Evolutionary conservation across 495 filamentous ascomycete species (phyloP).

Genomic region (Venustampulla echinocandica): DNA sequence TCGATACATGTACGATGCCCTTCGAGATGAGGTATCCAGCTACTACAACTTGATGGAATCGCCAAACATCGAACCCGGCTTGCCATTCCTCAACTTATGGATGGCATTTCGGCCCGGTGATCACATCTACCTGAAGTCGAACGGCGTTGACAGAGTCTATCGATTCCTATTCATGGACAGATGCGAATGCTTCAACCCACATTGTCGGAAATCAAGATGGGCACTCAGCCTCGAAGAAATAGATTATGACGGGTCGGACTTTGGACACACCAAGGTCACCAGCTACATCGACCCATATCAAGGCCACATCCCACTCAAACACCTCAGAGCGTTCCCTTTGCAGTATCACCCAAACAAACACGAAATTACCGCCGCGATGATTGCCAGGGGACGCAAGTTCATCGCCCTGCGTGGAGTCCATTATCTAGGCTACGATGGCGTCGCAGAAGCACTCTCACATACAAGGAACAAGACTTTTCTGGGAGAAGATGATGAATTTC

Average conservation of each 20-base stretch:
- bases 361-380: conserved; percentile 48
- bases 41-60: conserved; percentile 4
- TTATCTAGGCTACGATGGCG: conserved; percentile 41
- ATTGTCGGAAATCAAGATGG: neutral
- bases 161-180: neutral
- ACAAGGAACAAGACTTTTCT: neutral
- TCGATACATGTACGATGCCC: neutral
- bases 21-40: neutral
- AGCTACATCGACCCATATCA: conserved; percentile 43
- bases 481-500: conserved; percentile 2
- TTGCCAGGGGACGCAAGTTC: conserved; percentile 78
- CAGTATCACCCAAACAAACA: conserved; percentile 67
- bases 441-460: neutral
- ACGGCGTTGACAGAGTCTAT: neutral
- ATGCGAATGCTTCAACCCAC: neutral
- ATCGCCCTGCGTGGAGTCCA: conserved; percentile 67
- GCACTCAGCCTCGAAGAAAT: too few species aligned
- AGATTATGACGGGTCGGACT: neutral
- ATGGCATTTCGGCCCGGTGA: conserved; percentile 14
- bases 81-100: conserved; percentile 7
- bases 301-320: conserved; percentile 68
- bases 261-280: neutral
- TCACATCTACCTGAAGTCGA: conserved; percentile 6
- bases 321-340: conserved; percentile 64
- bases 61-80: neutral